Evolutionary conservation across 345 rosid genomes (phyloP), one percentile per base, ranked within the genome.

Genomic region (Gossypium mustelinum): DNA sequence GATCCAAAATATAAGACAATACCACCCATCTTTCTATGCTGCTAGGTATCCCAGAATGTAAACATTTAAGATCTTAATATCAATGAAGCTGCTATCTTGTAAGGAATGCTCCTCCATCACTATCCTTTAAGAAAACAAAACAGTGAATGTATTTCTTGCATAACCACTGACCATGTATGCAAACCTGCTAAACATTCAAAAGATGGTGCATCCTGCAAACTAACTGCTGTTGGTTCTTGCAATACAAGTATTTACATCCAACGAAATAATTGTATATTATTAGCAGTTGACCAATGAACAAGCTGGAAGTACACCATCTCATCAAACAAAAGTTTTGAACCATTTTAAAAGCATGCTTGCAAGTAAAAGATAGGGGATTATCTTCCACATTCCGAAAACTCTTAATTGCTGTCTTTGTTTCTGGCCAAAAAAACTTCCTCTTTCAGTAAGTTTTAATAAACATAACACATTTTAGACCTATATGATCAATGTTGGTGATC

Each of bases 151-250:
- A 67, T 18, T 68, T 66, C 10, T 66, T 0, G 13, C 72, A 47
- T 14, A 47, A 11, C 72, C 72, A 48, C 72, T 56, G 50, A 68
- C 20, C 57, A 68, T 68, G 39, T 2, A 14, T 14, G 20, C 20
- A 68, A 48, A 68, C 72, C 72, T 48, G 72, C 72, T 68, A 17
- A 68, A 68, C 72, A 68, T 48, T 48, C 43, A 68, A 68, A 48
- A 68, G 41, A 68, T 66, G 55, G 27, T 17, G 73, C 70, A 75
- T 48, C 70, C 70, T 52, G 76, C 44, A 65, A 71, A 73, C 73
- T 57, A 29, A 41, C 55, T 39, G 55, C 76, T n/a, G 27, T 71
- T 52, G 45, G 54, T 27, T 22, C 70, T 39, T n/a, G 59, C 16
- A 51, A n/a, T 44, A 63, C 4, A 50, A 47, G 70, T 52, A 51